These are phyloP conservation scores for Cinnamomum chago DNA, from an alignment of 164 flowering plant genomes.

Conservation along the genomic window DNA sequence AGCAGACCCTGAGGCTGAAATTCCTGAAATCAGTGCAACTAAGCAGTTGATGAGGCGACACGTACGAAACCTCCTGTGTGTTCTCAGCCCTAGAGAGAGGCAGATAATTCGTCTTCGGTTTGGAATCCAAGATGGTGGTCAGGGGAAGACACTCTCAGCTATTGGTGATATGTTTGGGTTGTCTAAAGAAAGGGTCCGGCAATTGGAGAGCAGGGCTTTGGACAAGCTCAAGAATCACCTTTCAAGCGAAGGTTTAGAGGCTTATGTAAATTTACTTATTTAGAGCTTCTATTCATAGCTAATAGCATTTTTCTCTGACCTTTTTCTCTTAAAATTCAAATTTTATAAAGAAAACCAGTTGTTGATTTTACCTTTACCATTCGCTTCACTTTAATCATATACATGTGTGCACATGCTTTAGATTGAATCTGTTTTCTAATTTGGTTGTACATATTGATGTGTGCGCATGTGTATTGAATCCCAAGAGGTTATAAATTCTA, in stretches of 20 bases:
- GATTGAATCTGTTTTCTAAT: neutral
- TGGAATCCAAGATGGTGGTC: constrained; percentile 56
- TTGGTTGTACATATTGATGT: neutral
- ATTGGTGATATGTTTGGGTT: constrained; percentile 56
- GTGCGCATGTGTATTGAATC: too few relatives aligned
- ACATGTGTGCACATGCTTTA: neutral
- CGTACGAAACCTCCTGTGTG: constrained; percentile 48
- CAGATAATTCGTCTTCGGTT: constrained; percentile 56
- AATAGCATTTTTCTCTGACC: neutral
- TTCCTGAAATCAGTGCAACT: constrained; percentile 43
- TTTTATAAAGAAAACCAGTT: neutral
- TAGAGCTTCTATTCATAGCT: constrained; percentile 4
- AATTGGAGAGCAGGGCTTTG: constrained; percentile 69
- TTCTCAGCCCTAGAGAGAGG: constrained; percentile 63
- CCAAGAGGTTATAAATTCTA: too few relatives aligned
- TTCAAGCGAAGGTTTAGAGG: constrained; percentile 49
- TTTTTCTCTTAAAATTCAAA: neutral
- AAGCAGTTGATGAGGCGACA: constrained; percentile 84
- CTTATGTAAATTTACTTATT: constrained; percentile 42
- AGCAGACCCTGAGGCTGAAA: constrained; percentile 62
- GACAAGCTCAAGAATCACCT: constrained; percentile 60
- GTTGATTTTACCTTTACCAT: neutral
- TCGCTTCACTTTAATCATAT: neutral
- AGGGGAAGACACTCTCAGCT: constrained; percentile 45
- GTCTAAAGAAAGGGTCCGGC: constrained; percentile 81